These are phyloP conservation scores for Oryza glaberrima DNA, from an alignment of 176 grass and related monocot species.

Conservation along the genomic window DNA sequence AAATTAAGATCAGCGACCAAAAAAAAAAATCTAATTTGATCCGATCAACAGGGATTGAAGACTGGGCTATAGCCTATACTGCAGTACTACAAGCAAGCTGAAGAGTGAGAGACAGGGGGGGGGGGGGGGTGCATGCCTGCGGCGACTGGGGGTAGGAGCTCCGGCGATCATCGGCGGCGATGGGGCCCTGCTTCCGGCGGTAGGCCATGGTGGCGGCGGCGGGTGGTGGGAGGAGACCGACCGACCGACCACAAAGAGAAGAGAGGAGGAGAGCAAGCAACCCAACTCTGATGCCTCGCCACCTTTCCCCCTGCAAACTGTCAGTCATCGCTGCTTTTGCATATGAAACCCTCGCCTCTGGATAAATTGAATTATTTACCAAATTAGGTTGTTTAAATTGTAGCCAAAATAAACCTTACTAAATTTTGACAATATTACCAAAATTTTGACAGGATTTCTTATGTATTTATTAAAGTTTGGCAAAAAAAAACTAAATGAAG, in stretches of 20 bases:
- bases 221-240: too few species aligned
- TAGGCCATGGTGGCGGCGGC: slow-evolving; percentile 47
- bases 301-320: background rate
- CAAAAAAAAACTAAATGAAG: too few species aligned
- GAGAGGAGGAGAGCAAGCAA: background rate
- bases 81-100: background rate
- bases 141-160: background rate
- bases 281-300: background rate
- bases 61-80: too few species aligned
- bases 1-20: background rate
- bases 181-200: slow-evolving; percentile 50
- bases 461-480: too few species aligned
- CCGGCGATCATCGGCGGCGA: background rate
- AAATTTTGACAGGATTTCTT: too few species aligned
- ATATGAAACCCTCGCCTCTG: background rate
- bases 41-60: background rate
- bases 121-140: slow-evolving; percentile 16
- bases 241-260: too few species aligned
- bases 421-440: too few species aligned
- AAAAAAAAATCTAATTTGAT: background rate
- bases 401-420: too few species aligned
- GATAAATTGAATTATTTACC: background rate
- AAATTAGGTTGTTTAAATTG: too few species aligned
- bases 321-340: background rate
- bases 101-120: too few species aligned